These are phyloP conservation scores for Capsicum baccatum DNA, from an alignment of 257 asterid genomes.

Conservation along the genomic window DNA sequence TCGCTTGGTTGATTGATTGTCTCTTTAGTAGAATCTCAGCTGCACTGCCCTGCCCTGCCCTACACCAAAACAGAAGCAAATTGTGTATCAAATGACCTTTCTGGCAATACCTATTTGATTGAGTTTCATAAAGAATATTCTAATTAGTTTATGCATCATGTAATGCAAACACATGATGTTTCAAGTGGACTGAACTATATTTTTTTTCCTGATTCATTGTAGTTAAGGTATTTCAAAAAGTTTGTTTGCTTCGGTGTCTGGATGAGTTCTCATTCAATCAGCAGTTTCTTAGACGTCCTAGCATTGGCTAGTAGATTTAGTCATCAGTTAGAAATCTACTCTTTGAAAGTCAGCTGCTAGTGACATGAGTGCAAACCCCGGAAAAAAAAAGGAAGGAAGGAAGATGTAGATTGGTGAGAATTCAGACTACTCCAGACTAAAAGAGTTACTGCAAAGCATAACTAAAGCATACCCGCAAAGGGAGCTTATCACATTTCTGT, in stretches of 20 bases:
- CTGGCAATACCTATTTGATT: neutral
- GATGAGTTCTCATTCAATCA: neutral
- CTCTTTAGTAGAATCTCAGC: neutral
- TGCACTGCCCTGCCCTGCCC: neutral
- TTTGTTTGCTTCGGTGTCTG: neutral
- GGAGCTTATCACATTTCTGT: neutral
- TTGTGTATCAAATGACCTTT: neutral
- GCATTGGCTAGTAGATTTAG: neutral
- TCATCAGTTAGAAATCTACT: neutral
- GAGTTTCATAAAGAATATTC: neutral
- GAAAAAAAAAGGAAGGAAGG: neutral
- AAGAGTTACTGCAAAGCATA: neutral
- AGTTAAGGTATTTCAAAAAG: neutral
- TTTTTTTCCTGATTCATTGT: neutral
- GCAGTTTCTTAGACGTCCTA: neutral
- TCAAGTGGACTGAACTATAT: neutral
- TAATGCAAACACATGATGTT: neutral
- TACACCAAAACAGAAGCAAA: neutral
- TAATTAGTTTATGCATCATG: neutral
- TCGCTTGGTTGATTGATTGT: neutral
- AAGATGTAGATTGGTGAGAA: neutral
- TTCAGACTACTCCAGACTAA: neutral
- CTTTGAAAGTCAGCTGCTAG: neutral
- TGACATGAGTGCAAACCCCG: neutral
- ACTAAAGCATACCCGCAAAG: neutral